Base-by-base conservation (phyloP, 1,284 basidiomycete genomes). In the Marasmius oreades region DNA sequence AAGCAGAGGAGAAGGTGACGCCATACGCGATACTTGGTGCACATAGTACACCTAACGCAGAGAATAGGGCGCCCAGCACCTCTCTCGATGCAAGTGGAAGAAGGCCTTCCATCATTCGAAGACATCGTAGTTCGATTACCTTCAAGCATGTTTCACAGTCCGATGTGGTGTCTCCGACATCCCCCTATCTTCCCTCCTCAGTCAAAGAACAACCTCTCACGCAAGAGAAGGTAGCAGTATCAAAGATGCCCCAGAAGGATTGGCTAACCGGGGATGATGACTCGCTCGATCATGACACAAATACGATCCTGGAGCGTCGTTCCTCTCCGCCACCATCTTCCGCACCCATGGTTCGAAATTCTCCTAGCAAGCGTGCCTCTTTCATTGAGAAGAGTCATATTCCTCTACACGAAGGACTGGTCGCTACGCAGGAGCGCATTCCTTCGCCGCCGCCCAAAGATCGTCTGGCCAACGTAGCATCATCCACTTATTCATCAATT, bases 181-280 rank as follows among this genome's bases (percentile, higher is more conserved):
- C 26, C 5, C 44, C 55, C 55, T 20, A 51, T 23, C 60, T 11
- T 42, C 34, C 46, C 6, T 50, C 55, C n/a, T 36, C 52, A 51
- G 45, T 45, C 20, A 22, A 26, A 48, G 53, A 36, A 37, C 18
- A 20, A 24, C 44, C 39, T 39, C 33, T 14, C 44, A 36, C 52
- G 14, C 33, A 48, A 14, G 52, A 52, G 47, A 24, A 33, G 18
- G n/a, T 47, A 28, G 52, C 39, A 23, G 18, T 51, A 45, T 22
- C 51, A 44, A 24, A 42, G 46, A 23, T 54, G 61, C 26, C 54
- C 55, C 20, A 71, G 66, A 55, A 69, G 61, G 89, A 92, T 64
- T 90, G 88, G 88, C 70, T 92, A 18, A 89, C 89, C 16, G 89
- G 89, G 3, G 77, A 78, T 46, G 79, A 82, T 55, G 76, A 80